phyloP scores from a whole-genome alignment of 768 basidiomycete genomes.

The Boletus rubropictus region DNA sequence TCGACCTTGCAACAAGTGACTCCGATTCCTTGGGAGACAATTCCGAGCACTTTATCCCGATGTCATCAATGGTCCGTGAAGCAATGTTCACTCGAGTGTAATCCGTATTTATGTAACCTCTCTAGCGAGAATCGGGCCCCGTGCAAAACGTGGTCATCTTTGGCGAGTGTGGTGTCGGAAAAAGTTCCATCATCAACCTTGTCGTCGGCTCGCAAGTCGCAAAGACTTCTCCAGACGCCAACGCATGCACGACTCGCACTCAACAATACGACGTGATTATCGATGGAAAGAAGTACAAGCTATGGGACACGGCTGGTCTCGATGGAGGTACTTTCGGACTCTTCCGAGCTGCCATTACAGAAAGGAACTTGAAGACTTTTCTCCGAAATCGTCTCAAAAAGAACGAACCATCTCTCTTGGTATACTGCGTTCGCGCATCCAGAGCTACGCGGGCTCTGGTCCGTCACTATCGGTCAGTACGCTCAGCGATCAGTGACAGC shows the following conservation, averaged over 20 bases:
- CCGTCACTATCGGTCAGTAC: slow-evolving; percentile 36
- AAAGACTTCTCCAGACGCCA: slow-evolving; percentile 27
- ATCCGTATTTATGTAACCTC: slow-evolving; percentile 1
- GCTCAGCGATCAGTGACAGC: slow-evolving; percentile 25
- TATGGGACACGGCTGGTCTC: slow-evolving; percentile 35
- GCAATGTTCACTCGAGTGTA: background rate
- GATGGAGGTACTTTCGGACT: slow-evolving; percentile 28
- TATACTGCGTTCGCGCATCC: slow-evolving; percentile 38
- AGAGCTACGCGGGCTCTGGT: slow-evolving; percentile 34
- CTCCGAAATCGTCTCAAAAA: slow-evolving; percentile 30
- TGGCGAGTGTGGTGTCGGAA: slow-evolving; percentile 39
- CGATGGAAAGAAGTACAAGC: slow-evolving; percentile 12
- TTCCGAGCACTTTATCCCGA: background rate
- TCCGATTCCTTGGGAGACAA: background rate
- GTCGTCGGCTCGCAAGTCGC: slow-evolving; percentile 28
- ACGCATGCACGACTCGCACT: slow-evolving; percentile 33
- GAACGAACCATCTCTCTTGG: slow-evolving; percentile 35
- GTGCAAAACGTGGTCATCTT: slow-evolving; percentile 37
- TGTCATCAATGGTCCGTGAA: slow-evolving; percentile 12
- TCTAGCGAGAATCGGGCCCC: slow-evolving; percentile 2
- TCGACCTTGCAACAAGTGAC: background rate
- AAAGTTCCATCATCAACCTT: slow-evolving; percentile 43
- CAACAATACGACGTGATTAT: slow-evolving; percentile 23
- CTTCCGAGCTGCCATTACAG: slow-evolving; percentile 18
- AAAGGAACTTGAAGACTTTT: slow-evolving; percentile 28